Evolutionary conservation across 768 basidiomycete species (phyloP), one percentile per base, ranked within the genome.

Genomic region (Phaffia australis): DNA sequence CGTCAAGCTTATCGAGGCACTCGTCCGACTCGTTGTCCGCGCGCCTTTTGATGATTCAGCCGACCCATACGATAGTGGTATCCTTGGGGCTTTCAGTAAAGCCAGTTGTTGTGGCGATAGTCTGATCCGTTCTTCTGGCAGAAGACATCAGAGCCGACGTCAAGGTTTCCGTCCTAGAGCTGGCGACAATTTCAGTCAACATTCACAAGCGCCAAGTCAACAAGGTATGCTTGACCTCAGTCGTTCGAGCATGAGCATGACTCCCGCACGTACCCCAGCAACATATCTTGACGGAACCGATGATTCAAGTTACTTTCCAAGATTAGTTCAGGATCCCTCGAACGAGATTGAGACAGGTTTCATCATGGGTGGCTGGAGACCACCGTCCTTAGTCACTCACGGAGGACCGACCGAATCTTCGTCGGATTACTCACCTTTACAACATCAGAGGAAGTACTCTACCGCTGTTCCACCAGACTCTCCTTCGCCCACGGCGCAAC

Each of bases 361-460:
- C 70, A 95, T 97, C 73, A 94, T 97, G 89, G 86, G 85, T 51
- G 89, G 93, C n/a, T 94, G 90, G 89, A 85, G 86, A 70, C 83
- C 85, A 9, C 63, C 67, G 7, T 60, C 61, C n/a, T 32, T 25
- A 6, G 46, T 56, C 6, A 19, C 21, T 19, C 61, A 66, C n/a
- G 59, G 30, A 0, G 7, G n/a, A 16, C 32, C 50, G 57, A 11
- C 35, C 35, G 6, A 42, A 42, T 11, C 11, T 42, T 42, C 35
- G 11, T 42, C 35, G 11, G 11, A 42, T 42, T 42, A 42, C 11
- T 42, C 35, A 42, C 35, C 35, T 11, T 42, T 42, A 11, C 29
- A 16, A 2, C 23, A 27, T 7, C 21, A 30, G 42, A 30, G 59
- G 27, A 54, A 46, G 6, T 47, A 56, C 23, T 46, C 65, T 60